Evolutionary conservation across 805 yeast genomes (phyloP).

Genomic region (Saccharomyces eubayanus): DNA sequence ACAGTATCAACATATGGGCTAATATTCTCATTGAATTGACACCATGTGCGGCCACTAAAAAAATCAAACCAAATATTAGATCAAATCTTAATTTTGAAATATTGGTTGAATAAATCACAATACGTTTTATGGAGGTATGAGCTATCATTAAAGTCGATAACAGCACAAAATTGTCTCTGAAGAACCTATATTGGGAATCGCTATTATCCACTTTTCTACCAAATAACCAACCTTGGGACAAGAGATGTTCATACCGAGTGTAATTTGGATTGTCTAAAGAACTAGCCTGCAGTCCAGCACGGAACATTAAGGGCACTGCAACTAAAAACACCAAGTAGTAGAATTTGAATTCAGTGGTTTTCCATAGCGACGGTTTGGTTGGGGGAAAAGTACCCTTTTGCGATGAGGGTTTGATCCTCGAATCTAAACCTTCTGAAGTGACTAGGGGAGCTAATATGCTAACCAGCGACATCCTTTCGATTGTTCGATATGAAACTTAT

Average conservation of each 20-base stretch:
- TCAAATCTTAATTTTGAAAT: constrained; percentile 57
- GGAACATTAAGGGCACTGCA: constrained; percentile 75
- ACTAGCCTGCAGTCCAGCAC: constrained; percentile 74
- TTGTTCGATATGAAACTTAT: neutral
- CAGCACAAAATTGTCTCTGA: constrained; percentile 69
- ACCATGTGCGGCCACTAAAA: constrained; percentile 74
- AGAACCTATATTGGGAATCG: constrained; percentile 80
- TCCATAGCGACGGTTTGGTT: constrained; percentile 43
- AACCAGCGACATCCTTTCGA: neutral
- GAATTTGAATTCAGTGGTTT: constrained; percentile 61
- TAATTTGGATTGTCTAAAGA: constrained; percentile 69
- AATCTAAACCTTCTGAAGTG: constrained; percentile 10
- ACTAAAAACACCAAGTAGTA: constrained; percentile 56
- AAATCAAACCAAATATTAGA: constrained; percentile 57
- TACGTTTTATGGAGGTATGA: constrained; percentile 48
- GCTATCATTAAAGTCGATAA: constrained; percentile 44
- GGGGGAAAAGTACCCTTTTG: neutral
- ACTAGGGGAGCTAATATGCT: constrained; percentile 5
- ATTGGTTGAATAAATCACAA: constrained; percentile 19
- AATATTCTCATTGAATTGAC: constrained; percentile 55
- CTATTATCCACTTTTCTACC: constrained; percentile 90
- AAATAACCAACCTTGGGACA: constrained; percentile 80
- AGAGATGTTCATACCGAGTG: constrained; percentile 46
- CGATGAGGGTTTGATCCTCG: constrained; percentile 12
- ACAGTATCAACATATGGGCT: constrained; percentile 50